Base-by-base conservation (phyloP, 2,329 filamentous ascomycete species). In the Cladophialophora bantiana region DNA sequence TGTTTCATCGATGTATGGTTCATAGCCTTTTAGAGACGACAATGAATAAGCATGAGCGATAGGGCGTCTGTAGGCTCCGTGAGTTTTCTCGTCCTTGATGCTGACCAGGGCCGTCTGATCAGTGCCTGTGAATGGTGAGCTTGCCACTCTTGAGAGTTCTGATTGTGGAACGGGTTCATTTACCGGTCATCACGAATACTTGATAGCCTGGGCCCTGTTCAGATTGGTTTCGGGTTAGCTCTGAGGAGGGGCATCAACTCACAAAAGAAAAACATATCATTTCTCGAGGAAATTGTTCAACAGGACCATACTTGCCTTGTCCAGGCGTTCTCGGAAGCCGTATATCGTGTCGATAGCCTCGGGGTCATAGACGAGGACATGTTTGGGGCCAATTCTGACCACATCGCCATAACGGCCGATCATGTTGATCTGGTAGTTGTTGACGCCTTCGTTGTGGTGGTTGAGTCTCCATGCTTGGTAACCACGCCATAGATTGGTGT, bases 381-480 rank as follows among this genome's bases (percentile, higher is more conserved):
- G 59, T 18, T 52, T 61, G 15, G 59, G 59, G 1, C 45, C 59
- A 20, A 61, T 61, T n/a, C 59, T 36, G 4, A 61, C 59, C 20
- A 61, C 59, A 34, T 61, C 59, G 0, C 59, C 59, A 9, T 53
- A 61, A 2, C 45, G 59, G 18, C 59, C 59, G 45, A 61, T 61
- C 59, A 54, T 61, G 12, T 38, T 34, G 59, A 61, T 61, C 59
- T 61, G 59, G 59, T 61, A 61, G 45, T 61, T 61, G 48, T 61
- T 52, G 42, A 61, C 59, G n/a, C 9, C 59, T 18, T 61, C 45
- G 4, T 48, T 53, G 34, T 61, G 59, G 59, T 61, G 59, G 45
- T 61, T 61, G 45, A 61, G n/a, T 15, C 48, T 20, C 59, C 59
- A 61, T 26, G 59, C 59, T 26, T 31, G 59, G 31, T 40, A 61